phyloP scores from a whole-genome alignment of 345 rosid species.

The Bretschneidera sinensis region DNA sequence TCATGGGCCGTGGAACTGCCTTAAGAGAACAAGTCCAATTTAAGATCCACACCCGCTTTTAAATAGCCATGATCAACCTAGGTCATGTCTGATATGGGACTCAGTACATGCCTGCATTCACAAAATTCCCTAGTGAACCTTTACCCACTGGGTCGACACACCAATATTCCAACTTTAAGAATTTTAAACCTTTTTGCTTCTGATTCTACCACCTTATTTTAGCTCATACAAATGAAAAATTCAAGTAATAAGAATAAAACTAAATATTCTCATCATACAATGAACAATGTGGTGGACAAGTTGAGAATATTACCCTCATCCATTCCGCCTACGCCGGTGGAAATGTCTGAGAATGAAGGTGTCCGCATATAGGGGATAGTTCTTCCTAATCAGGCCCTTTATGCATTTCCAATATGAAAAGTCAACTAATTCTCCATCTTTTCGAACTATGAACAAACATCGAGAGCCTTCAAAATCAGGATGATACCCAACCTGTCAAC shows the following conservation, averaged over 20 bases:
- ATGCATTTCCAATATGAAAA: constrained; percentile 99
- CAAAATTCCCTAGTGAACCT: too few species aligned
- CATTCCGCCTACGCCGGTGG: constrained; percentile 44
- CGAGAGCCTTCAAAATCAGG: constrained; percentile 75
- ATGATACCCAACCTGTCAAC: constrained; percentile 71
- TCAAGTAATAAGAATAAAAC: neutral
- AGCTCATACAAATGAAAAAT: constrained; percentile 10
- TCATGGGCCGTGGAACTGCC: too few species aligned
- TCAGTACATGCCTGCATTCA: too few species aligned
- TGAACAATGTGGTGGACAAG: neutral
- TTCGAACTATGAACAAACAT: constrained; percentile 81
- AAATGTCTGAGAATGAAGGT: constrained; percentile 90
- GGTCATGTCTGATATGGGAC: too few species aligned
- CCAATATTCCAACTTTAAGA: neutral
- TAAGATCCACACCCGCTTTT: too few species aligned
- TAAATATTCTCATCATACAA: neutral
- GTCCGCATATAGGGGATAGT: constrained; percentile 86
- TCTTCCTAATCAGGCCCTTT: constrained; percentile 83
- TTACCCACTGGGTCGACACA: too few species aligned
- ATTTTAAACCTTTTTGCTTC: neutral
- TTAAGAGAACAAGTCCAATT: too few species aligned
- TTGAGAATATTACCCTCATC: constrained; percentile 32
- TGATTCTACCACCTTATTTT: constrained; percentile 8
- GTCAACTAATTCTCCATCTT: constrained; percentile 68
- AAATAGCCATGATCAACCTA: too few species aligned